Evolutionary conservation across 148 eudicot species (phyloP), one percentile per base, ranked within the genome.

Genomic region (Cornus florida): DNA sequence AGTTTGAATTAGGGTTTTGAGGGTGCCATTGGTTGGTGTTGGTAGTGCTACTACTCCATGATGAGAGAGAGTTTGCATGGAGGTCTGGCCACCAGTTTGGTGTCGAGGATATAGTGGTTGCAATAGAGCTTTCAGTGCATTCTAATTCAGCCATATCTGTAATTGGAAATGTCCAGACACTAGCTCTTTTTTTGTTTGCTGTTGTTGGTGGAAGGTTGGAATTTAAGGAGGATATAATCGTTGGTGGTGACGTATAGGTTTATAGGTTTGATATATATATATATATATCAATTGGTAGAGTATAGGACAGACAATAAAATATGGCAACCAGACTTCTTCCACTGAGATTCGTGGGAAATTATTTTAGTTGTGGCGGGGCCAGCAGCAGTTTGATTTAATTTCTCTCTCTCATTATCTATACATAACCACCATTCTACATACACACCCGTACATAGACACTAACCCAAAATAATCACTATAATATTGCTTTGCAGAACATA

Each of bases 271-370:
- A n/a, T n/a, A n/a, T 32, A 2, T 59, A 43, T 43, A 43, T 6
- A 33, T 17, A 59, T 32, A 2, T 59, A 65, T 64, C 24, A 22
- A 41, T 53, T 74, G 64, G 75, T 75, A 69, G 57, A 70, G 75
- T 75, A 70, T 81, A 76, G 83, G 74, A 79, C 71, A 70, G 75
- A 81, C 83, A 81, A 70, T 60, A 70, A 81, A 60, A 81, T 75
- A 81, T 76, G 79, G 79, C 70, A 75, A 72, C 79, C 73, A 69
- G 75, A 76, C 24, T 48, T 76, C 65, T 76, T 65, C 83, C 64
- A 71, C 78, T 76, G 31, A 23, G 71, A 23, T 67, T 76, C 67
- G 78, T 76, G 62, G 78, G 67, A 38, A 46, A 76, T 67, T 67
- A 75, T 75, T 75, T 65, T 65, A 41, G 31, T 59, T 19, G 35